Base-by-base conservation (phyloP, 345 rosid species). In the Corchorus capsularis region DNA sequence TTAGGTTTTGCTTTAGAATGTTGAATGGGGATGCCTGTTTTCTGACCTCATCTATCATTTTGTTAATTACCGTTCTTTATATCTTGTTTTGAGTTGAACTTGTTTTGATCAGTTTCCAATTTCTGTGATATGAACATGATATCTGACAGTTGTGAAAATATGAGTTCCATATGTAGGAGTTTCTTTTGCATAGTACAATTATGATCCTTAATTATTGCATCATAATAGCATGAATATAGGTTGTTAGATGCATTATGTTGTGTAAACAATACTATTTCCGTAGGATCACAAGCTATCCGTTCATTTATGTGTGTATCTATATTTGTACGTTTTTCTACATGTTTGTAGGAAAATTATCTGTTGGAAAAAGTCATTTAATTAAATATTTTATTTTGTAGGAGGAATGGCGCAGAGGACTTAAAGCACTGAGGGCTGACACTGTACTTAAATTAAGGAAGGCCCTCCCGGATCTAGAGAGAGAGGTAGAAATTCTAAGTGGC, bases 391-490 rank as follows among this genome's bases (percentile, higher is more conserved):
- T 64, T 56, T 82, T 53, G 71, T 77, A 96, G 99, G 98, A 92
- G 76, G 99, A 96, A 83, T 93, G 98, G 97, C 86, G 87, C 80
- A 83, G 92, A 78, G 98, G 96, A 69, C 73, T 96, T 43, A 92
- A 89, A 81, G 87, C 89, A 56, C 82, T 92, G 75, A 88, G 88
- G 79, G 92, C 85, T 65, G 91, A 92, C 78, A 87, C 87, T 27
- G 63, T 93, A 55, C 86, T 59, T 77, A 92, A 96, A 83, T 73
- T 96, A 75, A 90, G 86, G 83, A 90, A 92, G 83, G 86, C 92
- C 41, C 92, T 96, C 41, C 87, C 93, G 3, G 87, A 86, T 71
- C 85, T 96, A 63, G 97, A 96, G 86, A 92, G 85, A 83, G 98
- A 93, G 98, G 99, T 96, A 79, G 54, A 49, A 46, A n/a, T 73